Conservation (phyloP, 257 asterid genomes). For the Solanum lignicaule region DNA sequence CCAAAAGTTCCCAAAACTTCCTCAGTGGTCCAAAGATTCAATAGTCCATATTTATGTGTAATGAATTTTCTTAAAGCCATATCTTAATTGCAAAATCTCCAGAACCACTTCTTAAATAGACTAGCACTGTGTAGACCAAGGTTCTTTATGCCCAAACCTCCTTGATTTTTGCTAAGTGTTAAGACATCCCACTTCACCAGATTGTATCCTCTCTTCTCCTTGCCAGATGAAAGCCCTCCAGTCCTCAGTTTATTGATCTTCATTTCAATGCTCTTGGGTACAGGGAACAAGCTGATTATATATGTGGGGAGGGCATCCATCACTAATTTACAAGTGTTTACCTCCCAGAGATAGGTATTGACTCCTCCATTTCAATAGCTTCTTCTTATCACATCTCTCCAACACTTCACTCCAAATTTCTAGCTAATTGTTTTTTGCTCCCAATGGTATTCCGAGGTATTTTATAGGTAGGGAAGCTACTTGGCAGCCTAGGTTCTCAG, state of each 20-base stretch:
- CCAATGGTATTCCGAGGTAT: background rate
- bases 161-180: background rate
- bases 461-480: background rate
- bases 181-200: background rate
- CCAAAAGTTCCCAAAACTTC: background rate
- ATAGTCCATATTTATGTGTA: background rate
- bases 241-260: background rate
- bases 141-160: background rate
- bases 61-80: background rate
- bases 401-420: background rate
- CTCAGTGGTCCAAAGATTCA: background rate
- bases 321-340: background rate
- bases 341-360: background rate
- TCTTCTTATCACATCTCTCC: background rate
- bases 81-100: background rate
- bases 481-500: background rate
- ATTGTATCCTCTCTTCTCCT: background rate
- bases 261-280: background rate
- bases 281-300: background rate
- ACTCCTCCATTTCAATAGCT: background rate
- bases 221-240: background rate
- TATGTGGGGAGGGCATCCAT: background rate
- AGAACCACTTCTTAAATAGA: background rate
- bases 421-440: background rate
- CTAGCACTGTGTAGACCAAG: background rate